A percentile compares a stretch with the other conserved stretches of the same genome.
Conservation (phyloP, 441 rosid species). For the Manihot esculenta region DNA sequence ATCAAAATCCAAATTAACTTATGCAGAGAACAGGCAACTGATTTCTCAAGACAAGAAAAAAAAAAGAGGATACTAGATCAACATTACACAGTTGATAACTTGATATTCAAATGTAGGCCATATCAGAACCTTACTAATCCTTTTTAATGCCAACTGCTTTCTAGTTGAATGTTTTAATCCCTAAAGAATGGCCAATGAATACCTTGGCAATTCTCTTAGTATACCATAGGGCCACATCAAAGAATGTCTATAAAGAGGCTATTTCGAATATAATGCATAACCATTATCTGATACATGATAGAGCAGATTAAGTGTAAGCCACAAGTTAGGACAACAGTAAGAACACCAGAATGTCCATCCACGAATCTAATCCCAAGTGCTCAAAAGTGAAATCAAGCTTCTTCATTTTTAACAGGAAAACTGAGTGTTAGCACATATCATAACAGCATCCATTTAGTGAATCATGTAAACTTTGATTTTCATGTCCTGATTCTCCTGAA, state of each 20-base stretch:
- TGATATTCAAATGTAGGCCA: neutral
- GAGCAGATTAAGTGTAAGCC: neutral
- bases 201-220: neutral
- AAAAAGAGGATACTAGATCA: neutral
- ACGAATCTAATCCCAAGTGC: neutral
- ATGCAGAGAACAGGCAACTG: neutral
- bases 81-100: neutral
- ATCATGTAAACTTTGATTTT: neutral
- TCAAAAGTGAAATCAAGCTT: neutral
- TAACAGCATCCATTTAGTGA: neutral
- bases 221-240: neutral
- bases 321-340: neutral
- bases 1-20: conserved; percentile 18
- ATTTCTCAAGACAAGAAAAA: conserved; percentile 7
- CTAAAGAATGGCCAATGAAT: neutral
- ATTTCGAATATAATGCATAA: neutral
- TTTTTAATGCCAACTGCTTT: neutral
- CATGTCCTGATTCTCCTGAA: neutral
- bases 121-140: neutral
- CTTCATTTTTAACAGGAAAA: too few relatives aligned
- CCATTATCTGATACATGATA: neutral
- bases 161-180: neutral
- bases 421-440: neutral
- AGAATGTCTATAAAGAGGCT: neutral
- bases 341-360: neutral